Evolutionary conservation across 306 rosid genomes (phyloP).

Genomic region (Cucumis melo): DNA sequence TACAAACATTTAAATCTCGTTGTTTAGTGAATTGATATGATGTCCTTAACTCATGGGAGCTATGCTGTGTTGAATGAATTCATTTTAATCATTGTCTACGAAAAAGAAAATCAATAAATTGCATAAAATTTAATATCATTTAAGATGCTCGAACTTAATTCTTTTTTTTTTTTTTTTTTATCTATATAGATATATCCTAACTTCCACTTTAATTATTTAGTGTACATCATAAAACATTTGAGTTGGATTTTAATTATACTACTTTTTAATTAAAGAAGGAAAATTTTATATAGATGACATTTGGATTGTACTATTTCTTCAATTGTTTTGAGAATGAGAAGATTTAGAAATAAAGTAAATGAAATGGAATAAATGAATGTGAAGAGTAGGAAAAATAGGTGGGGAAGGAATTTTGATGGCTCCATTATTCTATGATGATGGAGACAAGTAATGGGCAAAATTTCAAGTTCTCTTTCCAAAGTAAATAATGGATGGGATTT

Average conservation of each 20-base stretch:
- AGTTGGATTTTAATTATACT: background rate
- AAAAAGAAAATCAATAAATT: no score
- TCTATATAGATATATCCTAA: background rate
- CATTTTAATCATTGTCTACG: no score
- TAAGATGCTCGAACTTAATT: background rate
- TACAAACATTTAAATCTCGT: no score
- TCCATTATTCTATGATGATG: constrained; percentile 4
- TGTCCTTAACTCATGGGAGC: no score
- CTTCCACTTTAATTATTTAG: background rate
- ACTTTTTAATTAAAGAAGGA: no score
- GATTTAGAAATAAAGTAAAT: background rate
- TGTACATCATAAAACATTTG: background rate
- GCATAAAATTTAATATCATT: background rate
- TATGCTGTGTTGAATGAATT: no score
- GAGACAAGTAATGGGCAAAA: background rate
- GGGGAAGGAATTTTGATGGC: constrained; percentile 1
- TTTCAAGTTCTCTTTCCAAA: background rate
- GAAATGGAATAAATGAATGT: constrained; percentile 1
- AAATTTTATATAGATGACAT: background rate
- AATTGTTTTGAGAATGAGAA: background rate
- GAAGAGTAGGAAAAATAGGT: background rate
- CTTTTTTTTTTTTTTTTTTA: no score
- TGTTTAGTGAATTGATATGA: no score
- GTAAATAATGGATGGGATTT: background rate
- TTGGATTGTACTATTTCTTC: background rate